Evolutionary conservation across 306 rosid genomes (phyloP).

Genomic region (Ormosia emarginata): DNA sequence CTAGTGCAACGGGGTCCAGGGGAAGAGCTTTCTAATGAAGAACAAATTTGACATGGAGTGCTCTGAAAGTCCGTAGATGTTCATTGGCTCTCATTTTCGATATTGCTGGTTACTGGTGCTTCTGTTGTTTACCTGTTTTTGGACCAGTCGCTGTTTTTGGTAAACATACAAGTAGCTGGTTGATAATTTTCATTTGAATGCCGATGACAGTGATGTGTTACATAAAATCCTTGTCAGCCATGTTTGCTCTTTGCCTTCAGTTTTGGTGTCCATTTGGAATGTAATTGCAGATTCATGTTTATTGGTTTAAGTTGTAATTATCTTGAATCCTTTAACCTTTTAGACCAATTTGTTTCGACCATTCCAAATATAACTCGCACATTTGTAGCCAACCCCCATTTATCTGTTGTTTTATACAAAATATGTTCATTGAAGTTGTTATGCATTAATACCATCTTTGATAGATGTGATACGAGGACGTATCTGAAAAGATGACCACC

Average conservation of each 20-base stretch:
- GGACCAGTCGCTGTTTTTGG: conserved; percentile 28
- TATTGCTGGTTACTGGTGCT: conserved; percentile 35
- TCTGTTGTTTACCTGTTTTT: conserved; percentile 39
- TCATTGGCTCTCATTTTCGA: conserved; percentile 23
- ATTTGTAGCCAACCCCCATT: not conserved
- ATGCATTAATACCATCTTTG: not conserved
- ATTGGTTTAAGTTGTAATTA: conserved; percentile 36
- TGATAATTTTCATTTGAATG: conserved; percentile 40
- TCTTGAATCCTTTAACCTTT: conserved; percentile 2
- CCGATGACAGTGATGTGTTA: conserved; percentile 26
- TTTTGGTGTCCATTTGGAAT: conserved; percentile 36
- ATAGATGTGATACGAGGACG: not conserved
- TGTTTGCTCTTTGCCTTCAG: conserved; percentile 30
- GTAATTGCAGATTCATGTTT: conserved; percentile 47
- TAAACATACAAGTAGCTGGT: conserved; percentile 36
- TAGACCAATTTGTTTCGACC: not conserved
- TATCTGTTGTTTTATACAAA: not conserved
- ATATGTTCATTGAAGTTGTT: not conserved
- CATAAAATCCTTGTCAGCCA: conserved; percentile 31
- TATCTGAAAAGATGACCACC: not conserved
- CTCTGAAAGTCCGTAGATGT: conserved; percentile 27
- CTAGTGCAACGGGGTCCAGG: conserved; percentile 74
- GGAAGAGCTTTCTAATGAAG: conserved; percentile 54
- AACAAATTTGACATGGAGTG: conserved; percentile 43
- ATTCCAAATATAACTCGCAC: conserved; percentile 15